Conservation (phyloP, 1,284 basidiomycete genomes). For the Irpex sp. region DNA sequence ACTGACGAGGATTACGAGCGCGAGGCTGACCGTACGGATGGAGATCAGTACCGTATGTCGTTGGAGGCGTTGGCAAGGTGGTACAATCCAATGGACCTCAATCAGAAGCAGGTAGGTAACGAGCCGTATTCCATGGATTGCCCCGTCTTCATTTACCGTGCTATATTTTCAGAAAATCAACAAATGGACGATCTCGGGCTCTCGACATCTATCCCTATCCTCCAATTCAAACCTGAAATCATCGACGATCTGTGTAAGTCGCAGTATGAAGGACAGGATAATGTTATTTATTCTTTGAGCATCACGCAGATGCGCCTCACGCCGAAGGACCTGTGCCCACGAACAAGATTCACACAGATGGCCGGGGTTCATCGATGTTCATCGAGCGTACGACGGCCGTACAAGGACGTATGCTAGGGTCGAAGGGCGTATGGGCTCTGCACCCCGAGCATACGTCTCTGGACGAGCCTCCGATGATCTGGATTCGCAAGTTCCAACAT, state of each 20-base stretch:
- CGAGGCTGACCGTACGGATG: conserved; percentile 23
- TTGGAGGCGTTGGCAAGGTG: conserved; percentile 50
- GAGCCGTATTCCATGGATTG: neutral
- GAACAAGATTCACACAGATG: conserved; percentile 66
- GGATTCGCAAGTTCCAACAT: conserved; percentile 64
- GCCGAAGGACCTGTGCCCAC: conserved; percentile 38
- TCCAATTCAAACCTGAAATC: conserved; percentile 45
- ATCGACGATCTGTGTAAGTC: conserved; percentile 47
- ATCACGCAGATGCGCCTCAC: conserved; percentile 32
- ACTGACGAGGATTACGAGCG: conserved; percentile 42
- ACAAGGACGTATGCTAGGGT: conserved; percentile 64
- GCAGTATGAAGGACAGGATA: neutral
- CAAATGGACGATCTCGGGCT: conserved; percentile 65
- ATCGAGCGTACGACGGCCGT: conserved; percentile 51
- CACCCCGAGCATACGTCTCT: conserved; percentile 45
- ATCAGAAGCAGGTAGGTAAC: conserved; percentile 53
- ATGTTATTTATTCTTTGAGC: neutral
- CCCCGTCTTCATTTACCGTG: too few relatives aligned
- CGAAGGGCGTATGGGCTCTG: conserved; percentile 68
- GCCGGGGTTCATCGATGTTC: conserved; percentile 69
- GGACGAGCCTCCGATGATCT: conserved; percentile 48
- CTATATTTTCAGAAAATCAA: conserved; percentile 47
- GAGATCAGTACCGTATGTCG: conserved; percentile 44
- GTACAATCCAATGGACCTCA: conserved; percentile 58
- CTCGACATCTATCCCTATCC: conserved; percentile 60